Evolutionary conservation across 164 flowering plant species (phyloP).

Genomic region (Cinnamomum chago): DNA sequence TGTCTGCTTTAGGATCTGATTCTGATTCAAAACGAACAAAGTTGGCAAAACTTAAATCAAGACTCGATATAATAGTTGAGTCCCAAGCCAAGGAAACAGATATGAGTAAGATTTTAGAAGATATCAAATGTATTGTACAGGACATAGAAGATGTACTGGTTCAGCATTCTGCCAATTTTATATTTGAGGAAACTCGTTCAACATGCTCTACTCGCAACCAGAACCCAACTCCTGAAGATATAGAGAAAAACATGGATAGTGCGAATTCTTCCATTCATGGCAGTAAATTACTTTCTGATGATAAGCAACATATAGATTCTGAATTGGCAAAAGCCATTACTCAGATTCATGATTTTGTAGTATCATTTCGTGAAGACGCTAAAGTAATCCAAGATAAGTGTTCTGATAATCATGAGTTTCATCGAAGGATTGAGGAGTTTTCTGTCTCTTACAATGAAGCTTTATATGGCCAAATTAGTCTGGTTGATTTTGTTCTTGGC

Average conservation of each 20-base stretch:
- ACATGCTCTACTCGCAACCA: slow-evolving; percentile 21
- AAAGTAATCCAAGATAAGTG: slow-evolving; percentile 32
- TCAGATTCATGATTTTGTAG: slow-evolving; percentile 61
- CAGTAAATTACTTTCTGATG: slow-evolving; percentile 2
- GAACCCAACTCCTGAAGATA: slow-evolving; percentile 29
- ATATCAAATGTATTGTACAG: slow-evolving; percentile 42
- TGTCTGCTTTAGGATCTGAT: slow-evolving; percentile 3
- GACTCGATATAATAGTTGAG: slow-evolving; percentile 22
- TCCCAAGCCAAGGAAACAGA: slow-evolving; percentile 22
- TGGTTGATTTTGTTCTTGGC: slow-evolving; percentile 51
- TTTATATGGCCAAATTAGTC: slow-evolving; percentile 24
- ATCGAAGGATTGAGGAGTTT: slow-evolving; percentile 45
- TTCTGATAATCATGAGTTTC: slow-evolving; percentile 34
- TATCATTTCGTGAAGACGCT: slow-evolving; percentile 61
- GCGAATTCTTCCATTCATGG: slow-evolving; percentile 25
- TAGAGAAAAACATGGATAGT: slow-evolving; percentile 22
- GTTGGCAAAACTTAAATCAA: slow-evolving; percentile 17
- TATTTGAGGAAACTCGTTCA: slow-evolving; percentile 25
- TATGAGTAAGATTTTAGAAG: slow-evolving; percentile 36
- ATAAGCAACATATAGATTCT: slow-evolving; percentile 11
- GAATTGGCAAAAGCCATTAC: slow-evolving; percentile 54
- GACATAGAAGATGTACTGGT: slow-evolving; percentile 35
- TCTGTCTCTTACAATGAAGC: slow-evolving; percentile 42
- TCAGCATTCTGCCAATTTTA: slow-evolving; percentile 23
- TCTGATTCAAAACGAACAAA: slow-evolving; percentile 10